Conservation (phyloP, 257 asterid genomes). For the Ballota nigra region DNA sequence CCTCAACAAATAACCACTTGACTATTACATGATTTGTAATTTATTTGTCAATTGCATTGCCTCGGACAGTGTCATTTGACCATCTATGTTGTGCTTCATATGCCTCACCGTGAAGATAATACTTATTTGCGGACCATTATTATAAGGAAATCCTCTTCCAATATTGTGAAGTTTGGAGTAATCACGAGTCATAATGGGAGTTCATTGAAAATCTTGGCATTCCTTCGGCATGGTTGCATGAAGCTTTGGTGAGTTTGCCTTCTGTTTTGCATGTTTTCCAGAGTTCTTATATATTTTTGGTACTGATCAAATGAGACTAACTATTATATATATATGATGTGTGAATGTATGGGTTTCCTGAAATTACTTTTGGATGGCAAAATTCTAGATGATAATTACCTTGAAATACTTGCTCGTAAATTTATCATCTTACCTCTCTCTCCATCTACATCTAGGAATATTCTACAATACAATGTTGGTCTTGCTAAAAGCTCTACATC, state of each 20-base stretch:
- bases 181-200: constrained; percentile 58
- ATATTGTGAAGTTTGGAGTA: constrained; percentile 90
- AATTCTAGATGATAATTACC: too few species aligned
- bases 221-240: constrained; percentile 93
- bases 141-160: constrained; percentile 84
- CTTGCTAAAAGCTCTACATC: constrained; percentile 72
- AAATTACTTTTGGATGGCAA: too few species aligned
- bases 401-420: too few species aligned
- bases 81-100: constrained; percentile 90
- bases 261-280: constrained; percentile 16
- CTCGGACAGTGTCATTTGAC: too few species aligned
- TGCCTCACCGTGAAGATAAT: constrained; percentile 84
- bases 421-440: too few species aligned
- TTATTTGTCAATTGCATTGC: too few species aligned
- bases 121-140: constrained; percentile 71
- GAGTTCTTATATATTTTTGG: too few species aligned
- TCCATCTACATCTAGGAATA: constrained; percentile 55
- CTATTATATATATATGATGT: too few species aligned
- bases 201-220: constrained; percentile 84
- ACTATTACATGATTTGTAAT: too few species aligned
- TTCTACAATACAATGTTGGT: constrained; percentile 65
- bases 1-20: too few species aligned
- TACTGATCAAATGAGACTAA: too few species aligned
- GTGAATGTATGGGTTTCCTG: too few species aligned
- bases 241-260: constrained; percentile 79